These are phyloP conservation scores for Phyllosticta paracitricarpa DNA, from an alignment of 2,329 filamentous ascomycete genomes.

Conservation along the genomic window DNA sequence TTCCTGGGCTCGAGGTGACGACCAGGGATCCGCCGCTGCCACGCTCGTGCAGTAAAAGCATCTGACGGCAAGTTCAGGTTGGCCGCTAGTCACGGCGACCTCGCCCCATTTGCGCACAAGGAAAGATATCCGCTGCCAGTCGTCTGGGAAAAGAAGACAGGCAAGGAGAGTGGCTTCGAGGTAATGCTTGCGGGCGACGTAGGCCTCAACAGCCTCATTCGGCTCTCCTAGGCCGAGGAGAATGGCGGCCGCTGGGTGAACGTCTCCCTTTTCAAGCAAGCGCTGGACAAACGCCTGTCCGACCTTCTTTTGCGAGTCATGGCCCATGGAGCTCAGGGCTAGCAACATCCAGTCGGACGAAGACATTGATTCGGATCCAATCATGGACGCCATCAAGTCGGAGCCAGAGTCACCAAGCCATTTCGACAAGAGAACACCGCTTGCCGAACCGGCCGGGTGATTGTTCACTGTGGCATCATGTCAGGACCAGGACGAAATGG, in stretches of 20 bases:
- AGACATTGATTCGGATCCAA: conserved; percentile 73
- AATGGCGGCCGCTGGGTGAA: conserved; percentile 87
- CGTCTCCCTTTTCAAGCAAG: conserved; percentile 76
- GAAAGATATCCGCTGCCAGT: conserved; percentile 85
- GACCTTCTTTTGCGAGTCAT: conserved; percentile 72
- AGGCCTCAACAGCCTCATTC: conserved; percentile 93
- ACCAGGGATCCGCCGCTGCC: conserved; percentile 79
- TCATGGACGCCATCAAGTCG: conserved; percentile 68
- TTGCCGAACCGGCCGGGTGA: conserved; percentile 63
- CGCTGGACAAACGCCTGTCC: conserved; percentile 85
- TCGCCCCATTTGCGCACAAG: conserved; percentile 94
- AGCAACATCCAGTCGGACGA: conserved; percentile 96
- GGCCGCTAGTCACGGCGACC: conserved; percentile 73
- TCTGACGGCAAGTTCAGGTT: conserved; percentile 82
- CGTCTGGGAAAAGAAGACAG: conserved; percentile 68
- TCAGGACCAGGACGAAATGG: conserved; percentile 11
- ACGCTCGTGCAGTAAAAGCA: conserved; percentile 87
- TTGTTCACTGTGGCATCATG: conserved; percentile 44
- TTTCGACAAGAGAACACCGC: conserved; percentile 73
- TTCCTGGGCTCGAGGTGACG: conserved; percentile 67
- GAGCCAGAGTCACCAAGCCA: conserved; percentile 84
- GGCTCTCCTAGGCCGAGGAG: conserved; percentile 85
- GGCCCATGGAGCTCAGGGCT: conserved; percentile 77
- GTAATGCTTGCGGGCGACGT: conserved; percentile 80
- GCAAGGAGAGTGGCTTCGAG: conserved; percentile 90